Evolutionary conservation across 2,329 filamentous ascomycete species (phyloP).

Genomic region (Curvularia verruculosa): DNA sequence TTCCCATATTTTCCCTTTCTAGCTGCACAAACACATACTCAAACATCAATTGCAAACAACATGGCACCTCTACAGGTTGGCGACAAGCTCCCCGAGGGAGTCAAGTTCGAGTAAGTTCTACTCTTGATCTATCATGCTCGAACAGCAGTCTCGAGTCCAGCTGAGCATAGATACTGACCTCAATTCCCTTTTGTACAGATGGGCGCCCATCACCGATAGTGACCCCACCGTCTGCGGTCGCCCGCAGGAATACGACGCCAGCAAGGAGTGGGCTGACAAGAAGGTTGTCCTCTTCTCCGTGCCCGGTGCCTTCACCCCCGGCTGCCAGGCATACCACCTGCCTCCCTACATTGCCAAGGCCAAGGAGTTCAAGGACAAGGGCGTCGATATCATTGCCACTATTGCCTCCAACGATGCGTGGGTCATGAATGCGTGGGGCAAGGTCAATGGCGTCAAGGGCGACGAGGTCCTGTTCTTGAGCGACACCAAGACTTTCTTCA

Average conservation of each 20-base stretch:
- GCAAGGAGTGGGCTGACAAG: constrained; percentile 74
- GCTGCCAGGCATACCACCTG: constrained; percentile 81
- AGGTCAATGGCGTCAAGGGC: constrained; percentile 79
- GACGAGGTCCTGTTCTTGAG: constrained; percentile 79
- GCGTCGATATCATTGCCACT: constrained; percentile 80
- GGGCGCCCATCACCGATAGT: constrained; percentile 77
- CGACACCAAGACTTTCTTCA: constrained; percentile 75
- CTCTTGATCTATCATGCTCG: background rate
- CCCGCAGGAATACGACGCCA: constrained; percentile 78
- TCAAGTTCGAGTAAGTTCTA: constrained; percentile 71
- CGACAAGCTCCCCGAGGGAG: constrained; percentile 80
- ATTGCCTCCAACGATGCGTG: constrained; percentile 85
- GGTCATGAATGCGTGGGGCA: constrained; percentile 89
- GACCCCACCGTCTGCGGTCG: constrained; percentile 77
- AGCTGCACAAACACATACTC: background rate
- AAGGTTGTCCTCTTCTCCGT: constrained; percentile 74
- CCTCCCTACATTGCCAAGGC: constrained; percentile 81
- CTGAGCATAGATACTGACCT: constrained; percentile 1
- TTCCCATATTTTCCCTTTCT: background rate
- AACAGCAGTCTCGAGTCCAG: background rate
- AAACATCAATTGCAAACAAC: constrained; percentile 22
- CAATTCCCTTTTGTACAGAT: constrained; percentile 55
- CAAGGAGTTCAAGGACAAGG: constrained; percentile 73
- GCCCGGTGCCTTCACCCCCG: constrained; percentile 82
- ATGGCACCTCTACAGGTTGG: constrained; percentile 78